phyloP scores from a whole-genome alignment of 768 basidiomycete species.

The Hericium coralloides region DNA sequence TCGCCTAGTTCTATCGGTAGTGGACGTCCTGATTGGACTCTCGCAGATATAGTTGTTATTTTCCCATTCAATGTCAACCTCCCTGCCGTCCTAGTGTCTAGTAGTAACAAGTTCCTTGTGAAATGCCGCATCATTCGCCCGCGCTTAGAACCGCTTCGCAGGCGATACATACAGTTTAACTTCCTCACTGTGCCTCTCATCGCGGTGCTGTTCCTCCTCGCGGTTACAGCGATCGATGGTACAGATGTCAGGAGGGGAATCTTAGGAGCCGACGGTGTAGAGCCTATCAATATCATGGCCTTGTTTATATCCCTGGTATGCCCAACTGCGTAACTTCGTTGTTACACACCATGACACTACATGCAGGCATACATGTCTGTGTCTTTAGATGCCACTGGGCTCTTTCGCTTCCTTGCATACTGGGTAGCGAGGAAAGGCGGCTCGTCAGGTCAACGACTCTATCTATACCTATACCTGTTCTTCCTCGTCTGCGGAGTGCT shows the following conservation, averaged over 20 bases:
- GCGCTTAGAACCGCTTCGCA: neutral
- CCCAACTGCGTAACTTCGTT: neutral
- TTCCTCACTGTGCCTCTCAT: conserved; percentile 23
- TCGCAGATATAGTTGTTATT: conserved; percentile 12
- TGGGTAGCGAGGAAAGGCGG: conserved; percentile 75
- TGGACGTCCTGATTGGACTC: neutral
- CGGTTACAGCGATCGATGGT: conserved; percentile 20
- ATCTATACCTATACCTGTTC: conserved; percentile 76
- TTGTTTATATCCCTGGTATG: conserved; percentile 76
- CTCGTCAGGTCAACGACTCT: conserved; percentile 59
- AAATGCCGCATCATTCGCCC: conserved; percentile 5
- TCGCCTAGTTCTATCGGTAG: neutral
- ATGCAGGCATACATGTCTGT: conserved; percentile 74
- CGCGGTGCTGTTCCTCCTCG: conserved; percentile 22
- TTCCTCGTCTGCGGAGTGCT: conserved; percentile 69
- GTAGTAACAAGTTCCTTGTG: conserved; percentile 1
- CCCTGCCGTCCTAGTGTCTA: neutral
- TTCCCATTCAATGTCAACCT: conserved; percentile 12
- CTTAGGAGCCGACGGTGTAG: conserved; percentile 67
- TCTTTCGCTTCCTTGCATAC: conserved; percentile 81
- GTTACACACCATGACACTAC: neutral
- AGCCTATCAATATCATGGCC: conserved; percentile 89
- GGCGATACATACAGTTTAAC: conserved; percentile 18
- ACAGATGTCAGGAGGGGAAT: conserved; percentile 64
- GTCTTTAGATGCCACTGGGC: conserved; percentile 82